Evolutionary conservation across 306 rosid species (phyloP), one percentile per base, ranked within the genome.

Genomic region (Gastrolobium villosum): DNA sequence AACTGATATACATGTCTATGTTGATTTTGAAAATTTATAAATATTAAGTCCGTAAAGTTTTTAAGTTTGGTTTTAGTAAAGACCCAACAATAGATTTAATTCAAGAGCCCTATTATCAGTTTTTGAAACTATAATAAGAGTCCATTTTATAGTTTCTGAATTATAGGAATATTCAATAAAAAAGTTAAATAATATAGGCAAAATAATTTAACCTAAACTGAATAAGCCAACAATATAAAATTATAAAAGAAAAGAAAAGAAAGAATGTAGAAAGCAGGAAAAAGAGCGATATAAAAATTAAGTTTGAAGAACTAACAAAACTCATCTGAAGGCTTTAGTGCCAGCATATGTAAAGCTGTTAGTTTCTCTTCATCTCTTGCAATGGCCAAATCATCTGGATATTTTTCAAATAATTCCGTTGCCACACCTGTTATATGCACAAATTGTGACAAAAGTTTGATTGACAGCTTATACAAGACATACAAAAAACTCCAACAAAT

Each of bases 301-400:
- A 13, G 45, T 35, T 35, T 35, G 26, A 6, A 62, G 11, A 35
- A 36, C 68, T 37, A 14, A 39, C 48, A 0, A 14, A 0, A 37
- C 13, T 35, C 26, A 3, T 35, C 2, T n/a, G 45, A 2, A 44
- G 54, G 37, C 26, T 41, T 26, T 43, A 2, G 37, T 2, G 37
- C 72, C 36, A 65, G 26, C 26, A 65, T 10, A 43, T 67, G 72
- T 28, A 67, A 67, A 14, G 76, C 39, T 52, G 64, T 70, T 36
- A 31, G 60, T 0, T 3, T 0, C 2, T 70, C 11, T 37, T n/a
- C 2, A 5, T 70, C 28, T 53, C 64, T 70, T 70, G 50, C 63
- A 35, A 3, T 1, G 50, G 1, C 10, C 50, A 70, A 70, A 0
- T 0, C 0, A 5, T 0, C 13, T 4, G 37, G 26, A 53, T 20